Base-by-base conservation (phyloP, 2,329 filamentous ascomycete genomes). In the Penicillium verrucosum region DNA sequence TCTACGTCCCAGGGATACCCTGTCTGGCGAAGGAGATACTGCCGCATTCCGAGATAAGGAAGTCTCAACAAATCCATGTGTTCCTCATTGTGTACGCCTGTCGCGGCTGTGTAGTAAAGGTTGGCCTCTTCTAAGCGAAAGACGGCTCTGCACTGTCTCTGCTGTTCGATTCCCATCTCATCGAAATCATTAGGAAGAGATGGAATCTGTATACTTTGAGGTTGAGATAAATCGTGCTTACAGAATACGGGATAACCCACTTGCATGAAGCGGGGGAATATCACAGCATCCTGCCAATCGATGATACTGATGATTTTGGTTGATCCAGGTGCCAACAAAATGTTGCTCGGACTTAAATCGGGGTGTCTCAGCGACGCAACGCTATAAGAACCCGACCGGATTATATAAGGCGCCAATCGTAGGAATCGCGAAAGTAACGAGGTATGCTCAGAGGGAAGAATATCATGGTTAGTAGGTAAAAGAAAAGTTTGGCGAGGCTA, bases 71-170 rank as follows among this genome's bases (percentile, higher is more conserved):
- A n/a, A 29, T 61, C 48, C 44, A 70, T 60, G 7, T 70, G 60
- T 45, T 54, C 1, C 0, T 65, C 36, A 55, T 69, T 68, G 49
- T 67, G 41, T 52, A 70, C 8, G 3, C 63, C 63, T 21, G 60
- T 71, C n/a, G 62, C 61, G 5, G 66, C 67, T 53, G 61, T 69
- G 45, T 68, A 70, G 54, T 69, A 71, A 10, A 69, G 60, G n/a
- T 69, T 70, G 14, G 68, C 37, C 37, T 50, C 47, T 32, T 50
- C n/a, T 1, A 41, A 32, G 32, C 63, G 62, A 47, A 68, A 65
- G 3, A 32, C 54, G 9, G 56, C 37, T 54, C 16, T 66, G 1
- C 8, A 41, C 64, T 68, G 37, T 51, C 34, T 58, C 45, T 70
- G 60, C 51, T 68, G 45, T 16, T 65, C 54, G n/a, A 54, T 29